A percentile compares a stretch with the other conserved stretches of the same genome.
These are phyloP conservation scores for Penicillium odoratum DNA, from an alignment of 495 filamentous ascomycete genomes.

Conservation along the genomic window DNA sequence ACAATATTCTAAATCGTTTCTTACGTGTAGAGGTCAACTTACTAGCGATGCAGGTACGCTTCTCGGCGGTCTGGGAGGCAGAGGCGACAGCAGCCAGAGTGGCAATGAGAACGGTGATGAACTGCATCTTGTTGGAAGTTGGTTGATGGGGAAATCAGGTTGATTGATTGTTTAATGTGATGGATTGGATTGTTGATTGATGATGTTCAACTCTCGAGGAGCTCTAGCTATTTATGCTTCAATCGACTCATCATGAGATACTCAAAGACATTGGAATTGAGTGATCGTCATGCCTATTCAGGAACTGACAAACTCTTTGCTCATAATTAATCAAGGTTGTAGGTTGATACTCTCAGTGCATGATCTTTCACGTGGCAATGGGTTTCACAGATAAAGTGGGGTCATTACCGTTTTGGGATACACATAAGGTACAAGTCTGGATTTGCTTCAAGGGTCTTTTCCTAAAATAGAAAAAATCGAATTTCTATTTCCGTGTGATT, in stretches of 20 bases:
- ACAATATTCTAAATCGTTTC: neutral
- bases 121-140: neutral
- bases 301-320: neutral
- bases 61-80: neutral
- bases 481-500: too few species aligned
- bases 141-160: neutral
- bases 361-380: too few species aligned
- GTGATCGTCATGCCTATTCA: neutral
- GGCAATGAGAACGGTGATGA: neutral
- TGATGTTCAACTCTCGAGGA: neutral
- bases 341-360: too few species aligned
- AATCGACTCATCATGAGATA: neutral
- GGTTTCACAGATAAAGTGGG: too few species aligned
- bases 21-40: neutral
- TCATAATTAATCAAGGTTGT: too few species aligned
- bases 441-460: too few species aligned
- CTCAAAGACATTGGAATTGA: neutral
- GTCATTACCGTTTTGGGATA: too few species aligned
- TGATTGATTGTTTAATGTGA: neutral
- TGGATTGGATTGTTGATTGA: neutral
- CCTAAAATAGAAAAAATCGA: too few species aligned
- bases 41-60: neutral
- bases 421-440: too few species aligned
- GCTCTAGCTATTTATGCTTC: neutral
- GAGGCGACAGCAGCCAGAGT: neutral